Evolutionary conservation across 2,329 filamentous ascomycete genomes (phyloP), one percentile per base, ranked within the genome.

Genomic region (Cytospora paraplurivora): DNA sequence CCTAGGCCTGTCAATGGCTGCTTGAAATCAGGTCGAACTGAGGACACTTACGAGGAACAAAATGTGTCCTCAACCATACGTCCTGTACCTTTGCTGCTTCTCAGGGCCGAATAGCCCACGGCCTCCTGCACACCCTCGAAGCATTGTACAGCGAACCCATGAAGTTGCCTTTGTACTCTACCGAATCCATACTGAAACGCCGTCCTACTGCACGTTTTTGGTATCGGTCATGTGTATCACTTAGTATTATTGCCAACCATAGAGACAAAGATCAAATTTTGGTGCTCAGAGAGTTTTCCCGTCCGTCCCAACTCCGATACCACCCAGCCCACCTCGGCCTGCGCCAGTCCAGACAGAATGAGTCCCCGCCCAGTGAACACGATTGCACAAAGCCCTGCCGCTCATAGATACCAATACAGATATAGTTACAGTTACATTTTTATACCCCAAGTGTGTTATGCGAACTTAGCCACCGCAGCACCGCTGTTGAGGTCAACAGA

Each of bases 361-460:
- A 47, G n/a, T 19, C 44, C 17, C 44, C 27, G 27, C 44, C n/a
- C 44, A 21, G n/a, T 10, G 10, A 47, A 47, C 44, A 47, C 44
- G n/a, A 19, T 27, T 47, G n/a, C 7, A n/a, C 44, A 47, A 47
- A 47, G 10, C n/a, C 35, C n/a, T 21, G 54, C 56, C 19, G 21
- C 21, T 27, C 35, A 53, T 41, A n/a, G 11, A 19, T 19, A 58
- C 15, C 49, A 52, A 53, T 53, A 53, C 21, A 35, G 27, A 27
- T 27, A 27, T 27, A 27, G 27, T 27, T 38, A 27, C 21, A 47
- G 4, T 44, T 52, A 54, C 37, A 41, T 12, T 13, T 34, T 47
- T 13, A 60, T 21, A 44, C 17, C 19, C 57, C 47, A 51, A 19
- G 41, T 60, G 15, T 59, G 5, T 38, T 21, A 47, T 15, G n/a